A percentile compares a stretch with the other conserved stretches of the same genome.
Conservation (phyloP, 768 basidiomycete genomes). For the Cyathus striatus region DNA sequence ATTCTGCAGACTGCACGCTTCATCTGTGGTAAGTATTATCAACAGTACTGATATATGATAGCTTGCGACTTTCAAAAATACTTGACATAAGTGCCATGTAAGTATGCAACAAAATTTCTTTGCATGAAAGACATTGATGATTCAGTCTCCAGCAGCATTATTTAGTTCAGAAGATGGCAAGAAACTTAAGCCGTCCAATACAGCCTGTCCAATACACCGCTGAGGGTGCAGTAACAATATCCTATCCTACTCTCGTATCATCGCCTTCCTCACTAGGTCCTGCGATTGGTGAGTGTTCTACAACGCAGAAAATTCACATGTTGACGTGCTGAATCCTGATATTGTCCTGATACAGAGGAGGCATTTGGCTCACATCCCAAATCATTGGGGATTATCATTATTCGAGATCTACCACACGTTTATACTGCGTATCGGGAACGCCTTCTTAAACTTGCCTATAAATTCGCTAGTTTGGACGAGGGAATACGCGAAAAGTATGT, state of each 20-base stretch:
- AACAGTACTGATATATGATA: no score
- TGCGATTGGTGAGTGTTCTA: slow-evolving; percentile 51
- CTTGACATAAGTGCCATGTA: no score
- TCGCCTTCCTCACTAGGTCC: slow-evolving; percentile 17
- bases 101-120: no score
- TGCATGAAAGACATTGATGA: no score
- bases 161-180: no score
- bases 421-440: slow-evolving; percentile 64
- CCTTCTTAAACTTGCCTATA: slow-evolving; percentile 69
- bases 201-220: slow-evolving; percentile 11
- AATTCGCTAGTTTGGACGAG: slow-evolving; percentile 71
- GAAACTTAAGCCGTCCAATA: not conserved
- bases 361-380: slow-evolving; percentile 80
- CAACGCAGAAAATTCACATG: not conserved
- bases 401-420: slow-evolving; percentile 71
- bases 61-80: no score
- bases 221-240: slow-evolving; percentile 23
- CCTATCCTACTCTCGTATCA: slow-evolving; percentile 19
- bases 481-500: slow-evolving; percentile 66
- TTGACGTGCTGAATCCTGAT: not conserved
- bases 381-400: slow-evolving; percentile 75
- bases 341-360: no score
- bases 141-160: no score
- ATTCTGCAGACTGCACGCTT: no score
- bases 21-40: no score